Percentiles rank a stretch among this genome's conserved stretches.
Evolutionary conservation across 2,329 filamentous ascomycete species (phyloP).

Genomic region (Ophiostoma ips): DNA sequence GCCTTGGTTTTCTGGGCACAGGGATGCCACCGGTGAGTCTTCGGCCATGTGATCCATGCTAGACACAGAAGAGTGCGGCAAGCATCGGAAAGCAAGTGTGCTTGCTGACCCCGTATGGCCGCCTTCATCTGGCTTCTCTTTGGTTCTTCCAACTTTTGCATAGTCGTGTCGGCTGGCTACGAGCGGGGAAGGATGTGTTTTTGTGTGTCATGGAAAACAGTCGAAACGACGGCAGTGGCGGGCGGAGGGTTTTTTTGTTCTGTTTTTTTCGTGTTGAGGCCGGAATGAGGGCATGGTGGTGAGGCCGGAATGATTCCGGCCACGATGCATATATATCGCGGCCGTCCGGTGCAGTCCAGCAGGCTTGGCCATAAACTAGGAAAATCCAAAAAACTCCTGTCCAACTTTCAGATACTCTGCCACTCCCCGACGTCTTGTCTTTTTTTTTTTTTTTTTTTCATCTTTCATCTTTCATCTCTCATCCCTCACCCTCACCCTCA

Average conservation of each 20-base stretch:
- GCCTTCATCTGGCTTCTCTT: no score
- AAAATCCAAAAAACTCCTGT: background rate
- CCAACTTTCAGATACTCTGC: background rate
- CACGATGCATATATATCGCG: conserved; percentile 3
- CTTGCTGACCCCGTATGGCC: no score
- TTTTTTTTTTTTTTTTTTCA: background rate
- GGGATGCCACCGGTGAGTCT: no score
- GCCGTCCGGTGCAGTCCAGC: background rate
- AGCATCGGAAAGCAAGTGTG: no score
- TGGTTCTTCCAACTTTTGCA: no score
- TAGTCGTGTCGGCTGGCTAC: no score
- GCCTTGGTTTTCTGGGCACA: no score
- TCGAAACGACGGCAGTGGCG: background rate
- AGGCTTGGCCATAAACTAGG: background rate
- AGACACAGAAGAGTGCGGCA: no score
- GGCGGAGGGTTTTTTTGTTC: background rate
- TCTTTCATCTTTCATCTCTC: background rate
- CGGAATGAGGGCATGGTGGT: conserved; percentile 1
- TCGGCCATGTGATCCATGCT: no score
- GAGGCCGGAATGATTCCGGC: conserved; percentile 5
- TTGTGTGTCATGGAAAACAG: conserved; percentile 4
- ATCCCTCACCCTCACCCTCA: background rate
- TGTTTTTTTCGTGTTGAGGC: background rate
- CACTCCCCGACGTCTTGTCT: background rate
- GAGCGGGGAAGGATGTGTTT: conserved; percentile 1